These are phyloP conservation scores for Rubia peregrina DNA, from an alignment of 305 asterid species.

Conservation along the genomic window DNA sequence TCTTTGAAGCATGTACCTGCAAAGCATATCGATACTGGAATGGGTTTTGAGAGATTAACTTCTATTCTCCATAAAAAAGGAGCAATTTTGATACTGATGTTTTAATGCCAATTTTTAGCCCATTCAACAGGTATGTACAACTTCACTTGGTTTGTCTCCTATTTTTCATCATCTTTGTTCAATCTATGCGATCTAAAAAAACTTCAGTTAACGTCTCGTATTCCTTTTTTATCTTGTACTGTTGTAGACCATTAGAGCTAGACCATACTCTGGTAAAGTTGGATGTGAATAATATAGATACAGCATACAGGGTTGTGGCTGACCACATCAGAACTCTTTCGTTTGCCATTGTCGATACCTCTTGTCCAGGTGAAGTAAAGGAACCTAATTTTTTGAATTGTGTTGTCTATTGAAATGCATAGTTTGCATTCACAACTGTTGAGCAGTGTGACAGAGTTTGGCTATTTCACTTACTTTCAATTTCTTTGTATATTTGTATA, in stretches of 20 bases:
- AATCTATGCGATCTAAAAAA: background rate
- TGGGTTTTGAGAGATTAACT: constrained; percentile 94
- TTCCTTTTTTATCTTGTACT: background rate
- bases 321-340: constrained; percentile 94
- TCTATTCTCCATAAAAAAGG: constrained; percentile 89
- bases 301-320: constrained; percentile 97
- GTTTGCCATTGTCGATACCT: constrained; percentile 95
- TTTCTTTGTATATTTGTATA: too few species aligned
- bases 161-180: background rate
- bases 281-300: constrained; percentile 79
- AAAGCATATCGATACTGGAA: constrained; percentile 91
- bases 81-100: constrained; percentile 95
- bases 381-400: background rate
- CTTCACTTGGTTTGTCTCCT: background rate
- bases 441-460: too few species aligned
- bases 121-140: constrained; percentile 55
- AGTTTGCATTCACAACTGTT: too few species aligned
- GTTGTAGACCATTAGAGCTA: constrained; percentile 62
- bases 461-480: too few species aligned
- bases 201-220: background rate
- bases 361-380: constrained; percentile 67
- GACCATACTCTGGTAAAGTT: constrained; percentile 72
- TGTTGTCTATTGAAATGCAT: background rate
- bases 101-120: constrained; percentile 79
- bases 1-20: constrained; percentile 83